phyloP scores from a whole-genome alignment of 2,329 filamentous ascomycete genomes.

The Diaporthe citrichinensis region DNA sequence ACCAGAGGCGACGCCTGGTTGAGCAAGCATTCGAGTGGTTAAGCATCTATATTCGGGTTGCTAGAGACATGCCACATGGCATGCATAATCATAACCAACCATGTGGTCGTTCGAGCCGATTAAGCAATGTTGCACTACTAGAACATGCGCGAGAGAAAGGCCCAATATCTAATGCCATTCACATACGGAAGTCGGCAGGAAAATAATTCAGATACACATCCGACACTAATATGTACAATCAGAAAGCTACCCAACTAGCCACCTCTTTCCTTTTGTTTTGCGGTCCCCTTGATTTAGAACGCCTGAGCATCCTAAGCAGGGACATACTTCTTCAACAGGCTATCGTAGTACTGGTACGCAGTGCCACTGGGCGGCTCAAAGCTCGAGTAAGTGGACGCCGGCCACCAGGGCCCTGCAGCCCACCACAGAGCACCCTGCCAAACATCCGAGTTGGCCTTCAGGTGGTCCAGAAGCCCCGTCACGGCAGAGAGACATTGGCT shows the following conservation, averaged over 20 bases:
- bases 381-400: slow-evolving; percentile 55
- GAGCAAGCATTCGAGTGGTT: background rate
- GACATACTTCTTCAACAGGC: slow-evolving; percentile 40
- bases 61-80: background rate
- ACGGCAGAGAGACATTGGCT: slow-evolving; percentile 64
- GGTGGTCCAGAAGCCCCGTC: slow-evolving; percentile 63
- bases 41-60: too few relatives aligned
- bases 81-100: background rate
- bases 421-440: slow-evolving; percentile 72
- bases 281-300: background rate
- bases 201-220: background rate
- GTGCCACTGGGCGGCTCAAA: slow-evolving; percentile 63
- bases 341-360: slow-evolving; percentile 54
- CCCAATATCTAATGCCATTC: too few relatives aligned
- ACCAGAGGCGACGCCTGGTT: too few relatives aligned
- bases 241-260: background rate
- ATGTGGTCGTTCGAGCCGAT: background rate
- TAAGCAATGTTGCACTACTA: background rate
- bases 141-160: background rate
- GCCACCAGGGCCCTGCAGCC: slow-evolving; percentile 72
- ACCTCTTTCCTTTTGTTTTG: background rate
- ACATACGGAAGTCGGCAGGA: too few relatives aligned
- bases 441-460: slow-evolving; percentile 67
- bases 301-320: slow-evolving; percentile 8
- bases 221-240: background rate